A percentile compares a stretch with the other conserved stretches of the same genome.
These are phyloP conservation scores for Chlamydomonas sphaeroides DNA, from an alignment of 139 green algal species.

Conservation along the genomic window DNA sequence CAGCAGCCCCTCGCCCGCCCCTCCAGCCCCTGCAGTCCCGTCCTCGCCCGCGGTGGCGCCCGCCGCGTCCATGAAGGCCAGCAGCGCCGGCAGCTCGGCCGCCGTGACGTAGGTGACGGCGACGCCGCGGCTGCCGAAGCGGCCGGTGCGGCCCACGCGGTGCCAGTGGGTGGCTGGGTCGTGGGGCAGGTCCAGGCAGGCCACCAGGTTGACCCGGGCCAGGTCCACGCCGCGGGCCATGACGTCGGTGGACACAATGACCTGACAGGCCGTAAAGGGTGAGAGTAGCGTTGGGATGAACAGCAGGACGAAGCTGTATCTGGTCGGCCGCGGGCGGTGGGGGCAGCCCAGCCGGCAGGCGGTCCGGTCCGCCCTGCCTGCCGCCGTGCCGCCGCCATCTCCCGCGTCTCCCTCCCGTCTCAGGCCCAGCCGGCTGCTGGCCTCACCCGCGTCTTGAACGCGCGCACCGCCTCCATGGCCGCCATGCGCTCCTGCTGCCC, in stretches of 20 bases:
- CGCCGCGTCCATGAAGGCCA: conserved; percentile 37
- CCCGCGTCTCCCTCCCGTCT: not conserved
- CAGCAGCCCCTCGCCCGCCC: not conserved
- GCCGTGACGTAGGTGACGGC: conserved; percentile 68
- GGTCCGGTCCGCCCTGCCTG: too few species aligned
- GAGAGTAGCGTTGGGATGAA: too few species aligned
- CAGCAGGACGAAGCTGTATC: too few species aligned
- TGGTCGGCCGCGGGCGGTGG: too few species aligned
- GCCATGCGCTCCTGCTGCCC: conserved; percentile 63
- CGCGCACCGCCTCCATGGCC: conserved; percentile 70
- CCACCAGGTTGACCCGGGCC: conserved; percentile 83
- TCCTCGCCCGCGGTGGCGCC: not conserved
- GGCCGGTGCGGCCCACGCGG: conserved; percentile 79
- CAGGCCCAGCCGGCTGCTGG: not conserved
- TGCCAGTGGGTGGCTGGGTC: conserved; percentile 69
- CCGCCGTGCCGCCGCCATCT: not conserved
- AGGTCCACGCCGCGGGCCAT: conserved; percentile 84
- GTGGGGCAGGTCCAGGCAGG: conserved; percentile 78
- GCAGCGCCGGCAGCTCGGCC: conserved; percentile 56
- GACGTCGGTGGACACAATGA: conserved; percentile 87
- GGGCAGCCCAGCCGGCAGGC: too few species aligned
- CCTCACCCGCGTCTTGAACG: conserved; percentile 61
- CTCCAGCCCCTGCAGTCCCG: not conserved
- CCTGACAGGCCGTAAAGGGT: too few species aligned
- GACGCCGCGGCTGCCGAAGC: conserved; percentile 81